Evolutionary conservation across 371 early-diverging fungal genomes (phyloP).

Genomic region (Coemansia sp.): DNA sequence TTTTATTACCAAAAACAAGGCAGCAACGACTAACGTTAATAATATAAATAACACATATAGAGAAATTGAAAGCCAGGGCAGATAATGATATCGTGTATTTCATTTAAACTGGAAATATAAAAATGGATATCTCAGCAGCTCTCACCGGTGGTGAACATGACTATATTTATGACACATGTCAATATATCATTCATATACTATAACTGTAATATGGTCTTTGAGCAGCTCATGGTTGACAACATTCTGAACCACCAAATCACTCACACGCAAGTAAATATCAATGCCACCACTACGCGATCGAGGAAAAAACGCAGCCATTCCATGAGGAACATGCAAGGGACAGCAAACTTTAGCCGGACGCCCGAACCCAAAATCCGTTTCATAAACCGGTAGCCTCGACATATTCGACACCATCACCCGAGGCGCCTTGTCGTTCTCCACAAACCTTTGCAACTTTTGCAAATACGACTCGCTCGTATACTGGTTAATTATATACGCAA

Average conservation of each 20-base stretch:
- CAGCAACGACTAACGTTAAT: too few species aligned
- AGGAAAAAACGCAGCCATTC: conserved; percentile 4
- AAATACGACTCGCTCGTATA: background rate
- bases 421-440: background rate
- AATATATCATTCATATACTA: background rate
- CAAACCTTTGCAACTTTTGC: background rate
- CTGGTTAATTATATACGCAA: background rate
- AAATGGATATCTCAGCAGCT: too few species aligned
- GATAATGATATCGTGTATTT: too few species aligned
- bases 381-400: conserved; percentile 14
- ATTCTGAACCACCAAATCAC: background rate
- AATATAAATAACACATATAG: too few species aligned
- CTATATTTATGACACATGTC: too few species aligned
- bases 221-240: background rate
- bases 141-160: too few species aligned
- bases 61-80: too few species aligned
- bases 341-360: conserved; percentile 6
- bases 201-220: background rate
- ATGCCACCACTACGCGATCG: conserved; percentile 9
- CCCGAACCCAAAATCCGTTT: conserved; percentile 20
- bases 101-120: too few species aligned
- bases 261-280: background rate
- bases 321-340: background rate
- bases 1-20: too few species aligned
- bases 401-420: conserved; percentile 4